Percentiles rank a stretch among this genome's conserved stretches.
Evolutionary conservation across 495 filamentous ascomycete species (phyloP).

Genomic region (Penicillium goetzii): DNA sequence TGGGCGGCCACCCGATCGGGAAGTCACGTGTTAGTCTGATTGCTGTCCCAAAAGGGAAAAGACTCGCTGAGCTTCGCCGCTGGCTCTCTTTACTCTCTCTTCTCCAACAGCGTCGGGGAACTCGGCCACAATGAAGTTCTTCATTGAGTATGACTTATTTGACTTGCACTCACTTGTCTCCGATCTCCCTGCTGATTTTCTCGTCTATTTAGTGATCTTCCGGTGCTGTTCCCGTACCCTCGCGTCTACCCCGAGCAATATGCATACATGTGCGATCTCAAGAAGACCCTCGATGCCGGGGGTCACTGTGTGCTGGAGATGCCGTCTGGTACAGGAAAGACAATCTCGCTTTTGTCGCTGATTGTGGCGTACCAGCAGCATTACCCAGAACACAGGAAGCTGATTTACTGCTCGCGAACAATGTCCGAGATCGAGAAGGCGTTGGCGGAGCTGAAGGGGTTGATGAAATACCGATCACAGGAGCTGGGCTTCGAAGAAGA

Average conservation of each 20-base stretch:
- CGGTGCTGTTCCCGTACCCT: slow-evolving; percentile 95
- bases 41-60: slow-evolving; percentile 44
- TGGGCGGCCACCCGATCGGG: slow-evolving; percentile 40
- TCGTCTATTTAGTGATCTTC: slow-evolving; percentile 68
- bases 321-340: slow-evolving; percentile 99
- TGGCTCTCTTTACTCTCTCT: slow-evolving; percentile 11
- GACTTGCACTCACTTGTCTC: background rate
- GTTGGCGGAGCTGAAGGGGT: slow-evolving; percentile 81
- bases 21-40: slow-evolving; percentile 50
- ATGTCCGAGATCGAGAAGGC: slow-evolving; percentile 78
- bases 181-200: slow-evolving; percentile 15
- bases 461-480: slow-evolving; percentile 92
- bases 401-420: slow-evolving; percentile 98
- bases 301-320: slow-evolving; percentile 99
- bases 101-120: slow-evolving; percentile 30
- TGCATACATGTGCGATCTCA: slow-evolving; percentile 99
- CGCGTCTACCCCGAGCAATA: slow-evolving; percentile 98
- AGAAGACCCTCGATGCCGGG: slow-evolving; percentile 89
- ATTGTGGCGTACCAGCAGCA: slow-evolving; percentile 96
- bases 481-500: slow-evolving; percentile 88
- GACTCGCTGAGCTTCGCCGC: slow-evolving; percentile 19
- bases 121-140: slow-evolving; percentile 83
- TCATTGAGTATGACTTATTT: slow-evolving; percentile 70
- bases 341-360: slow-evolving; percentile 89
- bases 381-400: slow-evolving; percentile 86